Conservation (phyloP, 2,329 filamentous ascomycete genomes). For the Clonostachys chloroleuca region DNA sequence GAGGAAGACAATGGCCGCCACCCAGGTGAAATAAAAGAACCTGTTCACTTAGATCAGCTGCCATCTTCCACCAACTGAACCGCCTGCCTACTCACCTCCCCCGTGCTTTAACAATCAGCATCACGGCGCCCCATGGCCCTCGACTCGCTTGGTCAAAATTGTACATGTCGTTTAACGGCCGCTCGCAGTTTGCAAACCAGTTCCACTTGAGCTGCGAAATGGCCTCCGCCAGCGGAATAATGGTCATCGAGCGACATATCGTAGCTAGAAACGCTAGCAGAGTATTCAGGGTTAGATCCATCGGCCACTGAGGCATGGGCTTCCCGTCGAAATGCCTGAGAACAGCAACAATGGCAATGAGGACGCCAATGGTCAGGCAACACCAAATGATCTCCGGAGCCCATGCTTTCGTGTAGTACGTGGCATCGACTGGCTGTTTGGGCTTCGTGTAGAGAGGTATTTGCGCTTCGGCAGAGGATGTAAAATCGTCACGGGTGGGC, state of each 20-base stretch:
- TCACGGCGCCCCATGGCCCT: background rate
- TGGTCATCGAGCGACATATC: slow-evolving; percentile 12
- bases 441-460: no score
- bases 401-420: no score
- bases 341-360: slow-evolving; percentile 12
- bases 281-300: slow-evolving; percentile 18
- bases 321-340: slow-evolving; percentile 8
- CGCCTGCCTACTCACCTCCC: background rate
- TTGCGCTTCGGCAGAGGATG: no score
- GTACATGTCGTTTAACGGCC: no score
- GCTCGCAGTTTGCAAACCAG: background rate
- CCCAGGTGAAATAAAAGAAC: background rate
- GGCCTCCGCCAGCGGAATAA: slow-evolving; percentile 15
- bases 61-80: background rate
- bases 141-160: no score
- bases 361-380: slow-evolving; percentile 1
- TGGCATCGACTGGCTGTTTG: no score
- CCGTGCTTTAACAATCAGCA: slow-evolving; percentile 1
- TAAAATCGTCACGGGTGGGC: no score
- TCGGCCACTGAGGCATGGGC: slow-evolving; percentile 10
- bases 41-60: no score
- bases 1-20: slow-evolving; percentile 5
- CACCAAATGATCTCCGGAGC: background rate
- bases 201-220: no score
- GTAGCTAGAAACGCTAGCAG: slow-evolving; percentile 17